phyloP scores from a whole-genome alignment of 2,329 filamentous ascomycete genomes.

The Verruconis gallopava region DNA sequence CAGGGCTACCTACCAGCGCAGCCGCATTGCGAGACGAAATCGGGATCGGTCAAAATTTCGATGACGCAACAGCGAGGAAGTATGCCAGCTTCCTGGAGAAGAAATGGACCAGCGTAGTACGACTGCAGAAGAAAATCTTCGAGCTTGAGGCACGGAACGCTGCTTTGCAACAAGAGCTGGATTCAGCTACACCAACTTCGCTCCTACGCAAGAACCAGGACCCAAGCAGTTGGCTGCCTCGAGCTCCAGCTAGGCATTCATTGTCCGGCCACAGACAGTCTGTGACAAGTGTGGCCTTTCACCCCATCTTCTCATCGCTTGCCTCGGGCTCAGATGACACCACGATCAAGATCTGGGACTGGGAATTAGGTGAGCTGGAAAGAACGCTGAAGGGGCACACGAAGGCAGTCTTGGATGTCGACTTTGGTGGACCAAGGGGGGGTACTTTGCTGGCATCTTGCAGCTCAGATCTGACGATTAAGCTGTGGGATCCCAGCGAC shows the following conservation, averaged over 20 bases:
- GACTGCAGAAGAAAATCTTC: constrained; percentile 96
- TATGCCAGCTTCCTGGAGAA: constrained; percentile 91
- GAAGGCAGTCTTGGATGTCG: constrained; percentile 73
- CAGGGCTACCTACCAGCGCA: constrained; percentile 57
- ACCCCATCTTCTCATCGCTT: constrained; percentile 79
- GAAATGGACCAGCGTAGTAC: constrained; percentile 95
- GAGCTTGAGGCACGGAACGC: constrained; percentile 70
- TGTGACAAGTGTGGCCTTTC: constrained; percentile 82
- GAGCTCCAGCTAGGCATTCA: constrained; percentile 65
- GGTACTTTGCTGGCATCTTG: constrained; percentile 71
- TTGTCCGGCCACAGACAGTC: constrained; percentile 71
- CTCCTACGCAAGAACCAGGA: constrained; percentile 72
- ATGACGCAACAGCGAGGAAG: constrained; percentile 75
- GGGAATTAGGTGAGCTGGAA: constrained; percentile 84
- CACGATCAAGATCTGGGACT: constrained; percentile 96
- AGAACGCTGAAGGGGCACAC: constrained; percentile 87
- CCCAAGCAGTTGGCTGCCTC: constrained; percentile 75
- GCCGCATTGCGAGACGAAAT: constrained; percentile 63
- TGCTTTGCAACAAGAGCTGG: constrained; percentile 67
- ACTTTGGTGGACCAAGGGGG: constrained; percentile 76
- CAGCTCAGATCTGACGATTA: constrained; percentile 83
- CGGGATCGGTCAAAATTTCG: constrained; percentile 59
- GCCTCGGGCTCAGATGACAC: constrained; percentile 85
- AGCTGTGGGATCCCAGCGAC: constrained; percentile 83
- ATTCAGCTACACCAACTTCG: constrained; percentile 68